Conservation (phyloP, 768 basidiomycete species). For the Amanita thiersii region DNA sequence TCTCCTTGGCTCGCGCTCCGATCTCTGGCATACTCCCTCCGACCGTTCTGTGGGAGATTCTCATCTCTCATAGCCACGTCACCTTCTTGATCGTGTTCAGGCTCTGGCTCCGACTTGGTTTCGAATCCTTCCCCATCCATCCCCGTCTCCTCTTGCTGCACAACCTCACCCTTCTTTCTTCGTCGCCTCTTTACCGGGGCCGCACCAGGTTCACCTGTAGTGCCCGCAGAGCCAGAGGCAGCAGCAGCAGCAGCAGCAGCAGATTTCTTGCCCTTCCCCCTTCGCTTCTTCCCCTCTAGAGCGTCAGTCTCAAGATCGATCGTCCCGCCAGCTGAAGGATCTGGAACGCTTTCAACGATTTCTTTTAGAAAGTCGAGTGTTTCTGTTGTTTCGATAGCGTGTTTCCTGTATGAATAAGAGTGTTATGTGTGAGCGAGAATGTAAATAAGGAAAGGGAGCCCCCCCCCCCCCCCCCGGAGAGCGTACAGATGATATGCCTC, state of each 20-base stretch:
- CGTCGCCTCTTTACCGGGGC: constrained; percentile 40
- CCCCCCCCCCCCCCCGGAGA: no score
- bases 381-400: constrained; percentile 80
- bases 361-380: constrained; percentile 94
- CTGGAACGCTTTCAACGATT: constrained; percentile 77
- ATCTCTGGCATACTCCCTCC: constrained; percentile 23
- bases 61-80: constrained; percentile 23
- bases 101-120: constrained; percentile 16
- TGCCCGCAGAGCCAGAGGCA: no score
- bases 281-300: constrained; percentile 51
- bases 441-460: not conserved
- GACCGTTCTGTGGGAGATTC: not conserved
- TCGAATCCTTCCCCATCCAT: constrained; percentile 20
- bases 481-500: constrained; percentile 91
- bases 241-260: constrained; percentile 24
- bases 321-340: constrained; percentile 80
- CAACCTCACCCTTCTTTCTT: constrained; percentile 37
- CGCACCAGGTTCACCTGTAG: constrained; percentile 14
- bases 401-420: constrained; percentile 53
- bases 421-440: not conserved
- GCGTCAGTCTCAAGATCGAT: constrained; percentile 62
- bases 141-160: constrained; percentile 26
- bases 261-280: constrained; percentile 44
- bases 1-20: constrained; percentile 32
- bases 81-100: constrained; percentile 18